Evolutionary conservation across 345 rosid genomes (phyloP).

Genomic region (Hevea brasiliensis): DNA sequence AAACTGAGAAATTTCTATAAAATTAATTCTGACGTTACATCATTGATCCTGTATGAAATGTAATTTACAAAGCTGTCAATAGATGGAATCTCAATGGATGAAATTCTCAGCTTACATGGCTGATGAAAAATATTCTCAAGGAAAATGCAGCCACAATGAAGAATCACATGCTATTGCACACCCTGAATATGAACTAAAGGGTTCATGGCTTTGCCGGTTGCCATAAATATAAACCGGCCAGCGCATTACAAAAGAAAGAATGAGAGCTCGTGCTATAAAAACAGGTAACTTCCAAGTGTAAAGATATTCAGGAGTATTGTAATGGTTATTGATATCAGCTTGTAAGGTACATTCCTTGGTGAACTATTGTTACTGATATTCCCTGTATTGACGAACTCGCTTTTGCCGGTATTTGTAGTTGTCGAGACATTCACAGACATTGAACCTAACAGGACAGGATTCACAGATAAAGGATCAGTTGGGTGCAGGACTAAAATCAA

Average conservation of each 20-base stretch:
- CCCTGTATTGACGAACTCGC: conserved; percentile 69
- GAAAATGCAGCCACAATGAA: too few species aligned
- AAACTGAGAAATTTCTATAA: conserved; percentile 1
- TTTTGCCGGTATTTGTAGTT: conserved; percentile 51
- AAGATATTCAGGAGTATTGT: conserved; percentile 27
- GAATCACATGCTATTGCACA: too few species aligned
- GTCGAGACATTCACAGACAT: conserved; percentile 76
- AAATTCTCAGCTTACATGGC: too few species aligned
- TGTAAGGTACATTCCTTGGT: conserved; percentile 13
- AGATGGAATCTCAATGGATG: too few species aligned
- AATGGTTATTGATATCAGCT: conserved; percentile 14
- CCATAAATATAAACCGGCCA: conserved; percentile 25
- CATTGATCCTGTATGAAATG: conserved; percentile 13
- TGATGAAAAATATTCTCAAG: too few species aligned
- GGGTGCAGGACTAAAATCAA: background rate
- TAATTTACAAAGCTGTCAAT: conserved; percentile 30
- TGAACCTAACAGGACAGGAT: conserved; percentile 51
- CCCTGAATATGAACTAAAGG: conserved; percentile 3
- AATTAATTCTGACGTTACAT: conserved; percentile 3
- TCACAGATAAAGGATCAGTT: conserved; percentile 17
- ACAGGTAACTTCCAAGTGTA: conserved; percentile 29
- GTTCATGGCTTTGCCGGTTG: conserved; percentile 16
- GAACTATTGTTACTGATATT: conserved; percentile 45
- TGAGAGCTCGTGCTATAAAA: conserved; percentile 41
- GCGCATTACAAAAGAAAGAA: conserved; percentile 11